phyloP scores from a whole-genome alignment of 768 basidiomycete genomes.

The Suillus americanus region DNA sequence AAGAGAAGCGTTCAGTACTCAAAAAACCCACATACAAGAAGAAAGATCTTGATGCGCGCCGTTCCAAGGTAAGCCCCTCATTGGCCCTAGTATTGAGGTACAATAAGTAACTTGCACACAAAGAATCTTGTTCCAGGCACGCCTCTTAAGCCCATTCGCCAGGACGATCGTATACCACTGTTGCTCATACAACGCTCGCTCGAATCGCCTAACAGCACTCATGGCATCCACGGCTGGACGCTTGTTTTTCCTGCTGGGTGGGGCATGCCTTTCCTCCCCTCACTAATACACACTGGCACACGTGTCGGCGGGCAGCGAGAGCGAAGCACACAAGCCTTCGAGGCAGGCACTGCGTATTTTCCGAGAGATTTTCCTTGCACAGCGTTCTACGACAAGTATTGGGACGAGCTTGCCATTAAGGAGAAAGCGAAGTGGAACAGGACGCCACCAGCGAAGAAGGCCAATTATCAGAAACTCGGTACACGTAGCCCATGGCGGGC shows the following conservation, averaged over 20 bases:
- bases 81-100: background rate
- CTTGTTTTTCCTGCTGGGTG: slow-evolving; percentile 85
- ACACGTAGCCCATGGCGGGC: slow-evolving; percentile 72
- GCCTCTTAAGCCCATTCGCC: slow-evolving; percentile 56
- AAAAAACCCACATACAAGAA: slow-evolving; percentile 72
- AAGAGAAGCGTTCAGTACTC: slow-evolving; percentile 42
- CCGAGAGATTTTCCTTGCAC: slow-evolving; percentile 79
- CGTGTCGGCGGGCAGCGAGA: slow-evolving; percentile 87
- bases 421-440: slow-evolving; percentile 69
- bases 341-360: slow-evolving; percentile 72
- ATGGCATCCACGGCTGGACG: slow-evolving; percentile 81
- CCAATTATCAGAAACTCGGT: slow-evolving; percentile 65
- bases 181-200: slow-evolving; percentile 81
- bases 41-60: slow-evolving; percentile 82
- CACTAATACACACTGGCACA: slow-evolving; percentile 79
- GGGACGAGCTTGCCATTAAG: slow-evolving; percentile 45
- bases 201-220: slow-evolving; percentile 36
- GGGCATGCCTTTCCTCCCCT: slow-evolving; percentile 87
- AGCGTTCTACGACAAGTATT: slow-evolving; percentile 50
- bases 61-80: slow-evolving; percentile 55
- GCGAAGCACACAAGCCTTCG: slow-evolving; percentile 76
- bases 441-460: slow-evolving; percentile 86
- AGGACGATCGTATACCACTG: slow-evolving; percentile 84
- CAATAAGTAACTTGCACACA: background rate
- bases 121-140: slow-evolving; percentile 82